Evolutionary conservation across 2,329 filamentous ascomycete genomes (phyloP).

Genomic region (Epichloe festucae): DNA sequence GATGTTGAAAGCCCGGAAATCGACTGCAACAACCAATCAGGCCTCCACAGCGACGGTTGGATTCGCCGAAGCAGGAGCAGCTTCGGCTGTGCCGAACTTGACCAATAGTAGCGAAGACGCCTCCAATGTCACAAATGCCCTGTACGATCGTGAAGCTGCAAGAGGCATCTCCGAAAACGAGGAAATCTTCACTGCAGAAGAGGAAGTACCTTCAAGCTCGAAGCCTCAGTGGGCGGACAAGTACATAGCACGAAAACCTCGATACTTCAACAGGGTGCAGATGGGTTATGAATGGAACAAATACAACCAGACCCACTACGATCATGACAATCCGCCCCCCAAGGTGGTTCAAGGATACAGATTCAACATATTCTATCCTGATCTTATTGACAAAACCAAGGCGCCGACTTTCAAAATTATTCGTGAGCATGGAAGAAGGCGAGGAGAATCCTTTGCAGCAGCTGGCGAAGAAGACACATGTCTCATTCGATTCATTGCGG

Average conservation of each 20-base stretch:
- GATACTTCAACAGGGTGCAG: slow-evolving; percentile 95
- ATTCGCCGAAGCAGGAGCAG: not conserved
- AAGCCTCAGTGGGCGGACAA: slow-evolving; percentile 72
- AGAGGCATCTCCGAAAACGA: slow-evolving; percentile 87
- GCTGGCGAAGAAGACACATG: slow-evolving; percentile 96
- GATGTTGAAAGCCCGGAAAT: not conserved
- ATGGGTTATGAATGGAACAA: slow-evolving; percentile 99
- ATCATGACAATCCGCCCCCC: slow-evolving; percentile 96
- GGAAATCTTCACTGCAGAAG: slow-evolving; percentile 88
- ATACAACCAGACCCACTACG: slow-evolving; percentile 99
- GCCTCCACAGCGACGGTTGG: not conserved
- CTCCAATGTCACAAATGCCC: slow-evolving; percentile 72
- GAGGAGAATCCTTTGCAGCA: slow-evolving; percentile 83
- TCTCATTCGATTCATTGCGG: slow-evolving; percentile 87
- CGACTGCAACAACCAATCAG: slow-evolving; percentile 4
- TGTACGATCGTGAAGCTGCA: slow-evolving; percentile 88
- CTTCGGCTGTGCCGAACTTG: not conserved
- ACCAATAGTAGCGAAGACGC: slow-evolving; percentile 54
- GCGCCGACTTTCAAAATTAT: slow-evolving; percentile 95
- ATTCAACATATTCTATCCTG: slow-evolving; percentile 98
- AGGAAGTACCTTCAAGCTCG: slow-evolving; percentile 48
- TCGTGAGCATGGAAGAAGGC: slow-evolving; percentile 76
- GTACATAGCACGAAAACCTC: slow-evolving; percentile 79
- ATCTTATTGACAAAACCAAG: slow-evolving; percentile 87
- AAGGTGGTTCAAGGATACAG: slow-evolving; percentile 99